Conservation (phyloP, 2,329 filamentous ascomycete genomes). For the Elsinoe batatas region DNA sequence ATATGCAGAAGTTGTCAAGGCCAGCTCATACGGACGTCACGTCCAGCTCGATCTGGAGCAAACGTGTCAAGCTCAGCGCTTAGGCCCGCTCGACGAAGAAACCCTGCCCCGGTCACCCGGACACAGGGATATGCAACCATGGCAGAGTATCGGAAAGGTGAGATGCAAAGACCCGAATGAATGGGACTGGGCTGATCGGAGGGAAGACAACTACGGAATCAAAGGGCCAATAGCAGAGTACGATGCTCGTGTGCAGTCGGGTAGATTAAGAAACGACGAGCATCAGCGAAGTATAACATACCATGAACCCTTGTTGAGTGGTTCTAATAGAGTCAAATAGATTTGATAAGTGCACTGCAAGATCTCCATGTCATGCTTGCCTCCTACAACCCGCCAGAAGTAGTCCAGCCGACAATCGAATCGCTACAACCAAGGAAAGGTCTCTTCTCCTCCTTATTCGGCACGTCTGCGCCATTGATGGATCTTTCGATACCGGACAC, state of each 20-base stretch:
- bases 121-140: conserved; percentile 21
- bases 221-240: conserved; percentile 78
- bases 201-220: neutral
- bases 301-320: neutral
- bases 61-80: neutral
- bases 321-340: conserved; percentile 34
- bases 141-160: conserved; percentile 21
- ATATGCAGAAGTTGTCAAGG: neutral
- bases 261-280: conserved; percentile 71
- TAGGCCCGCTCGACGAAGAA: neutral
- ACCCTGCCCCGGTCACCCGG: neutral
- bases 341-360: conserved; percentile 81
- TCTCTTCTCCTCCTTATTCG: conserved; percentile 53
- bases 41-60: neutral
- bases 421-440: conserved; percentile 49
- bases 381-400: conserved; percentile 61
- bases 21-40: neutral
- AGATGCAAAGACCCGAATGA: neutral
- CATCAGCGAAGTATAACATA: conserved; percentile 66
- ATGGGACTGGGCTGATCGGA: conserved; percentile 11
- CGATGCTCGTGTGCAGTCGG: conserved; percentile 64
- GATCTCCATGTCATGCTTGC: conserved; percentile 76
- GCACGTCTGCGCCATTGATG: conserved; percentile 23
- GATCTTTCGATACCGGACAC: conserved; percentile 23
- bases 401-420: conserved; percentile 68